Conservation (phyloP, 139 green algal genomes). For the Chlamydomonas sp. region DNA sequence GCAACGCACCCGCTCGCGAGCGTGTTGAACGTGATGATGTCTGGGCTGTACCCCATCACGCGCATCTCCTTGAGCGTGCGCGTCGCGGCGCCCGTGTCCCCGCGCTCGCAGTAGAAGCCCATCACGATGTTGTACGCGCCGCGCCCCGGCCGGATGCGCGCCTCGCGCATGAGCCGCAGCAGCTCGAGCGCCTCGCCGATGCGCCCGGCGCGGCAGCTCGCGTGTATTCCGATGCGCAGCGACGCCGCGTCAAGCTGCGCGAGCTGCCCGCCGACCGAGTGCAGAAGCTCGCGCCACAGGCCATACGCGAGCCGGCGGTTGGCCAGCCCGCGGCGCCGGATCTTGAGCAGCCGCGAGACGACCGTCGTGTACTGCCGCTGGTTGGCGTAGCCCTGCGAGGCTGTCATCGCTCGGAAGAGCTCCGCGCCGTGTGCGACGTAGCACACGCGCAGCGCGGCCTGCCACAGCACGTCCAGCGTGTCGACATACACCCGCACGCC, state of each 20-base stretch:
- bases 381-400: not conserved
- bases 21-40: constrained; percentile 58
- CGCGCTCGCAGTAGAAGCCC: constrained; percentile 28
- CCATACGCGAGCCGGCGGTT: constrained; percentile 33
- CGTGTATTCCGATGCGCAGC: constrained; percentile 51
- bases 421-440: constrained; percentile 29
- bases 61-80: constrained; percentile 39
- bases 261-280: not conserved
- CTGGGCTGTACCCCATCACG: constrained; percentile 18
- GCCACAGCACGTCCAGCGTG: not conserved
- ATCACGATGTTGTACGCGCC: constrained; percentile 61
- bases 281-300: constrained; percentile 55
- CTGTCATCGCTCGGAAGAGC: constrained; percentile 33
- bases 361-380: constrained; percentile 20
- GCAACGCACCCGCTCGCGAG: constrained; percentile 45
- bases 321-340: constrained; percentile 27
- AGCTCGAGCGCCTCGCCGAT: constrained; percentile 42
- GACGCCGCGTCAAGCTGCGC: constrained; percentile 38
- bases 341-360: constrained; percentile 42
- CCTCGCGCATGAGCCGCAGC: constrained; percentile 30
- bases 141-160: constrained; percentile 22
- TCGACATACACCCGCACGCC: not conserved
- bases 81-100: constrained; percentile 25
- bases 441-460: constrained; percentile 1
- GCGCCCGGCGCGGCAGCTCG: constrained; percentile 38